These are phyloP conservation scores for Nakazawaea wickerhamii DNA, from an alignment of 805 yeast genomes.

Conservation along the genomic window DNA sequence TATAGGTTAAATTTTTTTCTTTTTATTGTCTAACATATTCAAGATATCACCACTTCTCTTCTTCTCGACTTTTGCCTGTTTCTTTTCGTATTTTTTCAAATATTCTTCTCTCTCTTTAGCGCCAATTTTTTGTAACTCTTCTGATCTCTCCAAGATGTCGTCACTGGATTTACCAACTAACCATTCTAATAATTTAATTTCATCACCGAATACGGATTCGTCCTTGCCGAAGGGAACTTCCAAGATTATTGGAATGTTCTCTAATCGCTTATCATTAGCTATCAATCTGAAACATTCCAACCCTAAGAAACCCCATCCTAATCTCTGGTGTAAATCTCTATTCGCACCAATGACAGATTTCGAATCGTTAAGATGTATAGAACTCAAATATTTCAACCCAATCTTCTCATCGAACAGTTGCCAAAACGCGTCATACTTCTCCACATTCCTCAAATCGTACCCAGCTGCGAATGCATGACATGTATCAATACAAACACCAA, in stretches of 20 bases:
- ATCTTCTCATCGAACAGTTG: constrained; percentile 62
- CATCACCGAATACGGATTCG: constrained; percentile 68
- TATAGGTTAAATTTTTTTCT: no score
- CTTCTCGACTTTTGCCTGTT: constrained; percentile 31
- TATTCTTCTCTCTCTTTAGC: constrained; percentile 66
- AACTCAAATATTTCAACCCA: constrained; percentile 70
- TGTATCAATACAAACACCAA: constrained; percentile 96
- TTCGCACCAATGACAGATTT: constrained; percentile 90
- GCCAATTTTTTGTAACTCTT: constrained; percentile 53
- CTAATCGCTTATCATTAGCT: constrained; percentile 61
- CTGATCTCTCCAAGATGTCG: constrained; percentile 50
- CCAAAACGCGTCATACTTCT: constrained; percentile 65
- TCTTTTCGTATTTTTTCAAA: constrained; percentile 56
- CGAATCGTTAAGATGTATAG: constrained; percentile 90
- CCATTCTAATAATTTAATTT: constrained; percentile 81
- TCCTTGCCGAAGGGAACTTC: constrained; percentile 81
- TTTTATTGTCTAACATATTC: constrained; percentile 4
- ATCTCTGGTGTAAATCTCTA: constrained; percentile 83
- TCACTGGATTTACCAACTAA: constrained; percentile 50
- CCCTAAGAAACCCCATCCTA: constrained; percentile 88
- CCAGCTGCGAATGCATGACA: constrained; percentile 98
- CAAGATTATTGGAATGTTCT: constrained; percentile 69
- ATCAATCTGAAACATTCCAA: constrained; percentile 75
- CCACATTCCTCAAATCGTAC: constrained; percentile 68
- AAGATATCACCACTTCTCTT: constrained; percentile 14